A percentile compares a stretch with the other conserved stretches of the same genome.
phyloP scores from a whole-genome alignment of 2,329 filamentous ascomycete species.

The Neopestalotiopsis sp. region DNA sequence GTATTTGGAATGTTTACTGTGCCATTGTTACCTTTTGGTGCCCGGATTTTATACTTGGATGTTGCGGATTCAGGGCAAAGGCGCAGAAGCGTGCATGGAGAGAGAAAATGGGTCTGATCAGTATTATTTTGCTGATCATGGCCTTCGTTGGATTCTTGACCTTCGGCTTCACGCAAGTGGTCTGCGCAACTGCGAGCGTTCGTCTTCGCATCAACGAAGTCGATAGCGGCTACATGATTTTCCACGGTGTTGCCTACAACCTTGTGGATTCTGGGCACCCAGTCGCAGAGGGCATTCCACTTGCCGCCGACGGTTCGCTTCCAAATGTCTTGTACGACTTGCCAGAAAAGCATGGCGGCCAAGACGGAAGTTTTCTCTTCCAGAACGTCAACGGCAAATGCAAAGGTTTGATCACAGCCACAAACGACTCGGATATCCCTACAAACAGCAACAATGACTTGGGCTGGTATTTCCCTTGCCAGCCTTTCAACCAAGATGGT shows the following conservation, averaged over 20 bases:
- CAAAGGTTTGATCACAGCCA: constrained; percentile 83
- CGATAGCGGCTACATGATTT: constrained; percentile 86
- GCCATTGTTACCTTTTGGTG: constrained; percentile 94
- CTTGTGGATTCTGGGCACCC: constrained; percentile 80
- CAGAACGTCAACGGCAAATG: constrained; percentile 98
- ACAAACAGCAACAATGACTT: constrained; percentile 74
- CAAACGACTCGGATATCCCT: constrained; percentile 77
- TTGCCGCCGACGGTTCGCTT: constrained; percentile 50
- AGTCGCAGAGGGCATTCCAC: constrained; percentile 77
- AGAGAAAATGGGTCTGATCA: constrained; percentile 97
- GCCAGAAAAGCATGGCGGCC: constrained; percentile 80
- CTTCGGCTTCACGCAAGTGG: constrained; percentile 90
- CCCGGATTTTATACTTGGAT: constrained; percentile 82
- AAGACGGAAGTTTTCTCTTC: constrained; percentile 95
- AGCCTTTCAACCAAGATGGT: constrained; percentile 90
- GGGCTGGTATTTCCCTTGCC: constrained; percentile 98
- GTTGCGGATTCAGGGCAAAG: constrained; percentile 84
- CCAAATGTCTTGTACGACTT: constrained; percentile 89
- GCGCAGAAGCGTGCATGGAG: constrained; percentile 93
- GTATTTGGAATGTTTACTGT: constrained; percentile 95
- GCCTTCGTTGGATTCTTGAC: constrained; percentile 92
- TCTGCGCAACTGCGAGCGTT: constrained; percentile 76
- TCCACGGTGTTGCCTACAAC: constrained; percentile 91
- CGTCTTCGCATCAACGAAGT: constrained; percentile 87
- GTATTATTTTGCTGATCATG: constrained; percentile 89